A percentile compares a stretch with the other conserved stretches of the same genome.
Evolutionary conservation across 2,329 filamentous ascomycete genomes (phyloP).

Genomic region (Cercospora zeae-maydis): DNA sequence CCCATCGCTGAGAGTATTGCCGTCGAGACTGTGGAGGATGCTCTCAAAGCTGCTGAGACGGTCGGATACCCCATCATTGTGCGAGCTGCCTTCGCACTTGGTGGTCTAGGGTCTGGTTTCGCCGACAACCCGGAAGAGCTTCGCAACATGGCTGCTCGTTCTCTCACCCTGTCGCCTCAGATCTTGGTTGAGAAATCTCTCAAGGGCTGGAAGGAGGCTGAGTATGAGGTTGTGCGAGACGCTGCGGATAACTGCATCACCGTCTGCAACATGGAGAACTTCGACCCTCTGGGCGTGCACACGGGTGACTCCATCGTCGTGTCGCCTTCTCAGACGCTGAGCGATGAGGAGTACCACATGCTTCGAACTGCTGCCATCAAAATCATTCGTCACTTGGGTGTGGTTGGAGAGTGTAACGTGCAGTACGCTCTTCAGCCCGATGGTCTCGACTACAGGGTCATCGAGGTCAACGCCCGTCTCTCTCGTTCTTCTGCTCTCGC

Average conservation of each 20-base stretch:
- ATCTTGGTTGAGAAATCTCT: conserved; percentile 97
- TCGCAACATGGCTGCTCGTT: conserved; percentile 86
- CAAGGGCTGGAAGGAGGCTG: conserved; percentile 99
- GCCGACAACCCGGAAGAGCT: conserved; percentile 92
- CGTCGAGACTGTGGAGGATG: conserved; percentile 86
- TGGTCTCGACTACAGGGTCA: conserved; percentile 95
- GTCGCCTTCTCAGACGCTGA: conserved; percentile 92
- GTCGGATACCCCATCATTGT: conserved; percentile 98
- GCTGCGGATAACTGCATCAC: conserved; percentile 98
- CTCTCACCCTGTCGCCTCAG: conserved; percentile 88
- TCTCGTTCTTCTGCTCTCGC: conserved; percentile 95
- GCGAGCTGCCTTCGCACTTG: conserved; percentile 91
- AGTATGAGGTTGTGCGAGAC: conserved; percentile 97
- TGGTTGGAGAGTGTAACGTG: conserved; percentile 97
- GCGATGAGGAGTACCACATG: conserved; percentile 99
- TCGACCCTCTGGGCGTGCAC: conserved; percentile 94
- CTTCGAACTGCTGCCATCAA: conserved; percentile 95
- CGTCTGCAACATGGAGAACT: conserved; percentile 99
- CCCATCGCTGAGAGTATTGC: conserved; percentile 96
- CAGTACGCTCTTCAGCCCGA: conserved; percentile 97
- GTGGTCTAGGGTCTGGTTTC: conserved; percentile 93
- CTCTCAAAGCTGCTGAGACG: conserved; percentile 76
- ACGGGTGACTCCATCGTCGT: conserved; percentile 99
- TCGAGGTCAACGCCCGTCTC: conserved; percentile 97
- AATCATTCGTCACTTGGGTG: conserved; percentile 93